Evolutionary conservation across 2,329 filamentous ascomycete species (phyloP).

Genomic region (Ascochyta koolunga): DNA sequence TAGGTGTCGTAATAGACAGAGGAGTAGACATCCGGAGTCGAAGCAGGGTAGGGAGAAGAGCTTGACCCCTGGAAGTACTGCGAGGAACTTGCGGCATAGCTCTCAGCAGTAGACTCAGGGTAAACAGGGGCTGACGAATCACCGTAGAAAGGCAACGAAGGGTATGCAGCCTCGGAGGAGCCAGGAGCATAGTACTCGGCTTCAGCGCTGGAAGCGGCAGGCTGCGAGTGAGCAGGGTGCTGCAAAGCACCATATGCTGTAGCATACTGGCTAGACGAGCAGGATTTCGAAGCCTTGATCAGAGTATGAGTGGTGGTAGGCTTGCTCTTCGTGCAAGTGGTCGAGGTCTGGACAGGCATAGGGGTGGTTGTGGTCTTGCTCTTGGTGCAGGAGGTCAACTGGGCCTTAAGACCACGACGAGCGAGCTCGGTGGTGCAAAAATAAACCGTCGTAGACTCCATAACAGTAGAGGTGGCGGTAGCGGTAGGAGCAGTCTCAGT

Average conservation of each 20-base stretch:
- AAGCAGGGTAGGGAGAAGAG: slow-evolving; percentile 3
- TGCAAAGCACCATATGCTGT: slow-evolving; percentile 1
- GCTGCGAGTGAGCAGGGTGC: background rate
- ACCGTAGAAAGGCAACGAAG: background rate
- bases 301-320: background rate
- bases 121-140: slow-evolving; percentile 3
- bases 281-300: slow-evolving; percentile 4
- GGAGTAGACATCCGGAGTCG: background rate
- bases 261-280: slow-evolving; percentile 7
- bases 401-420: slow-evolving; percentile 7
- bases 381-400: slow-evolving; percentile 16
- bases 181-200: background rate
- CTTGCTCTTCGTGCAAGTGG: slow-evolving; percentile 11
- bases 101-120: background rate
- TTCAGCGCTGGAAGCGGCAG: background rate
- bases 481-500: slow-evolving; percentile 12
- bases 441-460: slow-evolving; percentile 7
- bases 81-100: background rate
- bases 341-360: slow-evolving; percentile 2
- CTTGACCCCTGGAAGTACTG: slow-evolving; percentile 6
- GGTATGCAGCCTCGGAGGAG: background rate
- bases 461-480: slow-evolving; percentile 1
- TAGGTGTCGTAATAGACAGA: slow-evolving; percentile 3
- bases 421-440: slow-evolving; percentile 8
- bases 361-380: slow-evolving; percentile 11